Percentiles rank a stretch among this genome's conserved stretches.
These are phyloP conservation scores for Colletotrichum sp. DNA, from an alignment of 2,329 filamentous ascomycete species.

Conservation along the genomic window DNA sequence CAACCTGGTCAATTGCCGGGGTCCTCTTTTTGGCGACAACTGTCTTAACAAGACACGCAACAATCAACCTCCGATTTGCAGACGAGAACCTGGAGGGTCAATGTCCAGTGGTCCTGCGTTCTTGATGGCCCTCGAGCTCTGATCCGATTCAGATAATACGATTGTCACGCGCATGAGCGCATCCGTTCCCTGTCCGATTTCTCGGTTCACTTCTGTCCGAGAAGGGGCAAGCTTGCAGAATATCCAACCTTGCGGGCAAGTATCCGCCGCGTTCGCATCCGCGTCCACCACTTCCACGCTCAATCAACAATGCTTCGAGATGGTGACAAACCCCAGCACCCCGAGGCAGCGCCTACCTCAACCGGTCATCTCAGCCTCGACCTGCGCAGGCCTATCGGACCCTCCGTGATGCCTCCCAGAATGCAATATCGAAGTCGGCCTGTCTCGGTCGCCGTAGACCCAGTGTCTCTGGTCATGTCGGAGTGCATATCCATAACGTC, in stretches of 20 bases:
- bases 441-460: slow-evolving; percentile 84
- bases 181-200: not conserved
- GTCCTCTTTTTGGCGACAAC: slow-evolving; percentile 5
- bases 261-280: not conserved
- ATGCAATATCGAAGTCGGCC: slow-evolving; percentile 67
- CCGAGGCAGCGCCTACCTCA: slow-evolving; percentile 3
- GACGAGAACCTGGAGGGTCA: not conserved
- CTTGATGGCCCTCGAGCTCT: not conserved
- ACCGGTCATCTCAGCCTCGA: slow-evolving; percentile 3
- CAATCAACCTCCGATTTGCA: not conserved
- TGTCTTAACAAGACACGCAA: slow-evolving; percentile 11
- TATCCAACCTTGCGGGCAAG: not conserved
- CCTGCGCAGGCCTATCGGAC: slow-evolving; percentile 26
- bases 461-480: slow-evolving; percentile 91
- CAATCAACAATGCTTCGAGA: slow-evolving; percentile 18
- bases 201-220: not conserved
- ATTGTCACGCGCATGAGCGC: not conserved
- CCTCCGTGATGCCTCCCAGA: slow-evolving; percentile 37
- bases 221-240: not conserved
- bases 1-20: slow-evolving; percentile 20
- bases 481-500: slow-evolving; percentile 99
- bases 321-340: not conserved
- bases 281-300: not conserved
- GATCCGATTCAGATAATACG: not conserved
- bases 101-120: not conserved